Percentiles rank a stretch among this genome's conserved stretches.
Conservation (phyloP, 345 rosid genomes). For the Triadica sebifera region DNA sequence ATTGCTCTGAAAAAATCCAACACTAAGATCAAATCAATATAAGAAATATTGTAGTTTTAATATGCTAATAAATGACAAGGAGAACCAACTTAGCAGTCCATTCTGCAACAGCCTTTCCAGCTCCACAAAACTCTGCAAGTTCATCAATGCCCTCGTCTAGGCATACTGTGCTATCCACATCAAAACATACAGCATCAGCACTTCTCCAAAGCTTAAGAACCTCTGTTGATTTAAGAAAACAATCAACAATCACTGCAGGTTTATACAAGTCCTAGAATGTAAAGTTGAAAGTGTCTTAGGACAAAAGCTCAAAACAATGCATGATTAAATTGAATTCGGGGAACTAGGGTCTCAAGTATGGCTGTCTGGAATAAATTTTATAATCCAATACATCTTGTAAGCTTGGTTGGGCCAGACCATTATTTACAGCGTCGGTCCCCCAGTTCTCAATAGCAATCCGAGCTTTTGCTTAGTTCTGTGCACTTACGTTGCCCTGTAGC, state of each 20-base stretch:
- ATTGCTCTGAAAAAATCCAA: conserved; percentile 62
- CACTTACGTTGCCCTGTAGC: not conserved
- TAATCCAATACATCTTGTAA: not conserved
- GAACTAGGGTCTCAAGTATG: not conserved
- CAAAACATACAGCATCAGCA: conserved; percentile 86
- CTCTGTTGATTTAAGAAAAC: conserved; percentile 41
- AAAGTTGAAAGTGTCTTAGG: not conserved
- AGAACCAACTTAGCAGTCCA: conserved; percentile 85
- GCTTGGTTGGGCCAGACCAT: not conserved
- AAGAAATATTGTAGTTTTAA: not conserved
- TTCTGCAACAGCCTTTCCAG: conserved; percentile 93
- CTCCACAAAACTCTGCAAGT: conserved; percentile 97
- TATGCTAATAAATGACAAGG: conserved; percentile 4
- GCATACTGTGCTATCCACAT: conserved; percentile 98
- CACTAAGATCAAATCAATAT: conserved; percentile 11
- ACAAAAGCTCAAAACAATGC: not conserved
- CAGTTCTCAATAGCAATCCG: not conserved
- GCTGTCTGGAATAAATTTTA: not conserved
- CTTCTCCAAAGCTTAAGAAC: conserved; percentile 70
- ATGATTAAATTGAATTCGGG: not conserved
- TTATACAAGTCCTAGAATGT: not conserved
- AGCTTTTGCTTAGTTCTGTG: not conserved
- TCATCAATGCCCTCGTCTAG: conserved; percentile 95
- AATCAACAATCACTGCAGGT: conserved; percentile 14
- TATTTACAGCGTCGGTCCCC: not conserved